Base-by-base conservation (phyloP, 345 rosid genomes). In the Hypericum perforatum region DNA sequence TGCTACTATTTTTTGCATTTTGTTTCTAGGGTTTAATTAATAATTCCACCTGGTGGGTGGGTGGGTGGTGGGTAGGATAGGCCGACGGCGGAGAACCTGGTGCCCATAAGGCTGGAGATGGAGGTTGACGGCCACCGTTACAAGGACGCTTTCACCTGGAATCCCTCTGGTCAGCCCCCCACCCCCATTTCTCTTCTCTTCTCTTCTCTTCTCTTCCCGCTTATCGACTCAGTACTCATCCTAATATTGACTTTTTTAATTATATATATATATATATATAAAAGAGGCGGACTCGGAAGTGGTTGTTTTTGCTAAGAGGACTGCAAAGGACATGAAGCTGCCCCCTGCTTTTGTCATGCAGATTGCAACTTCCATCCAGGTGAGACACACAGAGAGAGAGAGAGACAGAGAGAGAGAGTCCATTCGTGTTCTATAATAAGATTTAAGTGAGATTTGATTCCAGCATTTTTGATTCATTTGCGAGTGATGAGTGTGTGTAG, bases 101-200 rank as follows among this genome's bases (percentile, higher is more conserved):
- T 92, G 12, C 96, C 98, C 0, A 88, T 92, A 52, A 82, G 95
- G 13, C 59, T 92, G 60, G 94, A 85, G 68, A 83, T 92, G 8
- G 96, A 92, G 76, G 75, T 77, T 68, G 98, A 88, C 39, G 95
- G 94, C 59, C 96, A 85, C 52, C 85, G 86, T 41, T 82, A 72
- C 61, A 85, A 83, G 66, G 98, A 88, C 48, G 82, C 95, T 63
- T 88, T 92, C 72, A 88, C 96, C 56, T 92, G 98, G 98, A 91
- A 85, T 65, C 95, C 96, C 74, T 72, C 78, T 60, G 97, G 95
- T 90, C 32, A 22, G 32, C 4, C 32, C 1, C 2, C 4, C 32
- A 22, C 32, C 4, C 32, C 32, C 32, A 60, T 16, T 41, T 41
- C 38, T 57, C 43, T 59, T n/a, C 7, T 42, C n/a, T 22, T 22